Conservation (phyloP, 139 green algal genomes). For the Chlamydomonas sp. region DNA sequence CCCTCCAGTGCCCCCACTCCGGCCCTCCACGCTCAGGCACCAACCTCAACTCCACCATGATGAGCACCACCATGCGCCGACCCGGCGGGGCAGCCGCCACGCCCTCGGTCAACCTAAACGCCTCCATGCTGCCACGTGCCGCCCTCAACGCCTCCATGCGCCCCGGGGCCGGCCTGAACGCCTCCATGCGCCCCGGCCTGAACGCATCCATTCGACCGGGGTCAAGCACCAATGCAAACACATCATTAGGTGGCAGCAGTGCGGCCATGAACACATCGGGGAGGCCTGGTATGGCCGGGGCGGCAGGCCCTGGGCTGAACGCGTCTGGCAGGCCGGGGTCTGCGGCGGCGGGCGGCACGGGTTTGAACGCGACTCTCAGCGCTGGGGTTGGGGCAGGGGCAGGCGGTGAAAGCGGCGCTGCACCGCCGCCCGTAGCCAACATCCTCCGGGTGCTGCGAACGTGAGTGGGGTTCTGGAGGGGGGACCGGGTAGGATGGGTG, state of each 20-base stretch:
- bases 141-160: not conserved
- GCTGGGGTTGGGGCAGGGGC: not conserved
- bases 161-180: not conserved
- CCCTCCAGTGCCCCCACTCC: not conserved
- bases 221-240: too few species aligned
- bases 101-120: slow-evolving; percentile 20
- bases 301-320: not conserved
- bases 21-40: not conserved
- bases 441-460: slow-evolving; percentile 30
- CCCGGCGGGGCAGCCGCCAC: not conserved
- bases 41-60: slow-evolving; percentile 10
- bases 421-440: slow-evolving; percentile 2
- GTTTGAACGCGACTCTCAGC: slow-evolving; percentile 1
- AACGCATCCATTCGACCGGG: not conserved
- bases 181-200: slow-evolving; percentile 2
- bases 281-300: not conserved
- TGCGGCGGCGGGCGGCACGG: not conserved
- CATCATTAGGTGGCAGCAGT: too few species aligned
- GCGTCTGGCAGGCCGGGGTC: not conserved
- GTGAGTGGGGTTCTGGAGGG: not conserved
- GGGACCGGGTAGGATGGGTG: not conserved
- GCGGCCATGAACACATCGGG: too few species aligned
- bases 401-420: not conserved
- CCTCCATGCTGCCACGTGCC: slow-evolving; percentile 23
- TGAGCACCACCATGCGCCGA: not conserved